Percentiles rank a stretch among this genome's conserved stretches.
phyloP scores from a whole-genome alignment of 768 basidiomycete species.

The Tephrocybe rancida region DNA sequence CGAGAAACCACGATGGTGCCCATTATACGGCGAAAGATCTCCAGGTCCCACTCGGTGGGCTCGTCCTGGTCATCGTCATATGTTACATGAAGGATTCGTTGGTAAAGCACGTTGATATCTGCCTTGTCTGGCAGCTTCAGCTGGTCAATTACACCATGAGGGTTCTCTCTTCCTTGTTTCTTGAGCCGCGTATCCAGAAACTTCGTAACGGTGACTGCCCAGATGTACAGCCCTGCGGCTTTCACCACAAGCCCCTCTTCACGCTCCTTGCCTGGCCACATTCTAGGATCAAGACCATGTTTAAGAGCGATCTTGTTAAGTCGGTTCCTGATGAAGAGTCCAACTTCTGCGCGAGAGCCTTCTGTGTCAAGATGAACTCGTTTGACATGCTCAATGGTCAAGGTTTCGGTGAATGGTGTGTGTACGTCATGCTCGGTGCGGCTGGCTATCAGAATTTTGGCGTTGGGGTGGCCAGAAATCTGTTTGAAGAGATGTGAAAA shows the following conservation, averaged over 20 bases:
- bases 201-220: conserved; percentile 15
- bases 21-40: not conserved
- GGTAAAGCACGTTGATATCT: conserved; percentile 18
- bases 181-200: conserved; percentile 11
- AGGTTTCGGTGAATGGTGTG: conserved; percentile 9
- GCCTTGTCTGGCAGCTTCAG: conserved; percentile 3
- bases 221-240: conserved; percentile 16
- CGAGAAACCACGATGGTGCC: not conserved
- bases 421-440: conserved; percentile 19
- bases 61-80: not conserved
- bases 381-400: conserved; percentile 12
- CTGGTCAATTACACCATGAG: conserved; percentile 9
- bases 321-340: conserved; percentile 1
- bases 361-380: conserved; percentile 17
- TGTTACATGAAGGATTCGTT: not conserved
- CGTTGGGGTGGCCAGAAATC: conserved; percentile 7
- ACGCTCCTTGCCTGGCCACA: conserved; percentile 14
- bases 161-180: conserved; percentile 7
- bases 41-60: not conserved
- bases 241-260: not conserved
- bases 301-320: conserved; percentile 8
- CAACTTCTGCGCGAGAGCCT: conserved; percentile 14
- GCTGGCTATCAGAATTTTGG: conserved; percentile 20
- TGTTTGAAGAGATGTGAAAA: conserved; percentile 13
- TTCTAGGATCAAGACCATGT: conserved; percentile 6